Conservation (phyloP, 148 eudicot genomes). For the Suaeda aralocaspica region DNA sequence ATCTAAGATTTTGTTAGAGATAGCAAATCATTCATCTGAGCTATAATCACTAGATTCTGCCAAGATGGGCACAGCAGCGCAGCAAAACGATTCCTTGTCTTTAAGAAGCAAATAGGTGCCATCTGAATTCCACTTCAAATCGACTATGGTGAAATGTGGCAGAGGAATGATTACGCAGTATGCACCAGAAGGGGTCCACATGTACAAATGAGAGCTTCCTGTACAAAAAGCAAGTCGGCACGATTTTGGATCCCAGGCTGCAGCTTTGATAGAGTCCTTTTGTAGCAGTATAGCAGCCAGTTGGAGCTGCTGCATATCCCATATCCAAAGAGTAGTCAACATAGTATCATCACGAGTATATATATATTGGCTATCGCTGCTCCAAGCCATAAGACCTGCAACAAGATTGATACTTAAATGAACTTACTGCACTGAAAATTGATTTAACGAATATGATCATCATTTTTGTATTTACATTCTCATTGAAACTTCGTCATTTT, state of each 20-base stretch:
- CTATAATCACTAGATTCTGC: constrained; percentile 80
- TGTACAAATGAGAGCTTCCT: constrained; percentile 78
- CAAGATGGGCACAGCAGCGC: constrained; percentile 69
- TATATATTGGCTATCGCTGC: constrained; percentile 75
- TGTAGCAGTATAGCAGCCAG: constrained; percentile 83
- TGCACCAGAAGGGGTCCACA: constrained; percentile 95
- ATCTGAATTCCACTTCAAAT: constrained; percentile 81
- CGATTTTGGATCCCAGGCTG: constrained; percentile 83
- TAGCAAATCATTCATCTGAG: constrained; percentile 54
- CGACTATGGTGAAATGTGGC: constrained; percentile 53
- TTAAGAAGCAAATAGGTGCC: constrained; percentile 82
- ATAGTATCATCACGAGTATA: constrained; percentile 92
- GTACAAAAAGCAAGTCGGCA: constrained; percentile 79
- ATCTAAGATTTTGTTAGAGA: background rate
- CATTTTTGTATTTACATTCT: too few relatives aligned
- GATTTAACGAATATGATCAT: too few relatives aligned
- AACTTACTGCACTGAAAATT: background rate
- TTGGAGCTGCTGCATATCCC: constrained; percentile 83
- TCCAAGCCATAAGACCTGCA: constrained; percentile 96
- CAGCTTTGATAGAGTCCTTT: constrained; percentile 79
- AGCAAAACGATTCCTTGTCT: constrained; percentile 87
- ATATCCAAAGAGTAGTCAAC: constrained; percentile 83
- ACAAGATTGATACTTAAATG: background rate
- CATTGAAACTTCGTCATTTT: too few relatives aligned
- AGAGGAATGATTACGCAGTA: constrained; percentile 75